Conservation (phyloP, 805 yeast species). For the Wickerhamomyces tratensis region DNA sequence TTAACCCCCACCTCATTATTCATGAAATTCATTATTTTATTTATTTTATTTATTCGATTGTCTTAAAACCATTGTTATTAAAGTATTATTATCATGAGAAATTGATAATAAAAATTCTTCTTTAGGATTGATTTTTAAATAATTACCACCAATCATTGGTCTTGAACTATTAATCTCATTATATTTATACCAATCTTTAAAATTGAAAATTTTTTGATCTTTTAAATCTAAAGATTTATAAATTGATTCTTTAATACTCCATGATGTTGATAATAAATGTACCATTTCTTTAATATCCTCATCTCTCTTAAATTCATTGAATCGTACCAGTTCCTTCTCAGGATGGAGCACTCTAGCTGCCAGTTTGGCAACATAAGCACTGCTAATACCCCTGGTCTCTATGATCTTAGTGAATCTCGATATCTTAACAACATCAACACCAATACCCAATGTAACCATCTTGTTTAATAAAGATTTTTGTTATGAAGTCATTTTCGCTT, state of each 20-base stretch:
- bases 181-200: constrained; percentile 50
- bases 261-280: constrained; percentile 13
- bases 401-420: constrained; percentile 37
- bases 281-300: constrained; percentile 19
- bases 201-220: constrained; percentile 43
- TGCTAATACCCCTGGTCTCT: constrained; percentile 20
- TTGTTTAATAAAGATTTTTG: background rate
- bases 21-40: background rate
- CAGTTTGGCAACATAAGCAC: constrained; percentile 25
- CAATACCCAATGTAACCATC: constrained; percentile 34
- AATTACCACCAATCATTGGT: constrained; percentile 31
- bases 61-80: constrained; percentile 48
- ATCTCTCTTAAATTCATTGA: constrained; percentile 10
- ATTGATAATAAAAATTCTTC: constrained; percentile 46
- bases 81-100: constrained; percentile 56
- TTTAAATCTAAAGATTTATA: constrained; percentile 44
- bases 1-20: too few species aligned
- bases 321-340: constrained; percentile 26
- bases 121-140: constrained; percentile 12
- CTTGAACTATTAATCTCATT: constrained; percentile 27
- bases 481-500: too few species aligned
- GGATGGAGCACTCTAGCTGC: constrained; percentile 42
- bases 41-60: constrained; percentile 11
- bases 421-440: constrained; percentile 44
- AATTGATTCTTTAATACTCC: constrained; percentile 74